Evolutionary conservation across 2,329 filamentous ascomycete species (phyloP), one percentile per base, ranked within the genome.

Genomic region (Bipolaris victoriae): DNA sequence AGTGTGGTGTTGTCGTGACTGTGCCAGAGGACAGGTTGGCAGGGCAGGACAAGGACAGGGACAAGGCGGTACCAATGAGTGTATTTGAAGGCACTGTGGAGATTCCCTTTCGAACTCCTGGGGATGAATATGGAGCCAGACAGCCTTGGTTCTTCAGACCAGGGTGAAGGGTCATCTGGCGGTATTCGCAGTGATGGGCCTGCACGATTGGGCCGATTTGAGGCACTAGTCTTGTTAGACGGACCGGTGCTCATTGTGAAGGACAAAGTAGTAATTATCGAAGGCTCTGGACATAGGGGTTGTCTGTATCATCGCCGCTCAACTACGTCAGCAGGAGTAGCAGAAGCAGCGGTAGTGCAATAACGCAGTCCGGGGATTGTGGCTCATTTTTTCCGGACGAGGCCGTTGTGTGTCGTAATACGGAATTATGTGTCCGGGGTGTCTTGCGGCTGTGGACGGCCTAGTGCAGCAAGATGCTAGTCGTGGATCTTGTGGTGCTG

Each of bases 1-100:
- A 98, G 78, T 97, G 92, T 71, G 95, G 95, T 35, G 90, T 99
- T 1, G 67, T 98, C 22, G 74, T 97, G 39, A 87, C 88, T 9
- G 80, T 90, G 22, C 67, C 62, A 48, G 49, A 63, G 3, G 60
- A 55, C 31, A 62, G 58, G 59, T 31, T 70, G 26, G 48, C 57
- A 18, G 53, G 36, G 2, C 33, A 68, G 36, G 39, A 52, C 11
- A 26, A 60, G 40, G 33, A 26, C 7, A 44, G 57, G 15, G 62
- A 54, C 3, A 61, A 61, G 29, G 62, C 68, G 43, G 68, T 72
- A 56, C 74, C 75, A 5, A 78, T 80, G 71, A 73, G 77, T 5
- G 77, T 82, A 10, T 90, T 91, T 70, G 71, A 80, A 29, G 80
- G 76, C 9, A 76, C 75, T 7, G 75, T 90, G 31, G 87, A 88